A percentile compares a stretch with the other conserved stretches of the same genome.
These are phyloP conservation scores for Diaporthe sp. DNA, from an alignment of 2,329 filamentous ascomycete genomes.

Conservation along the genomic window DNA sequence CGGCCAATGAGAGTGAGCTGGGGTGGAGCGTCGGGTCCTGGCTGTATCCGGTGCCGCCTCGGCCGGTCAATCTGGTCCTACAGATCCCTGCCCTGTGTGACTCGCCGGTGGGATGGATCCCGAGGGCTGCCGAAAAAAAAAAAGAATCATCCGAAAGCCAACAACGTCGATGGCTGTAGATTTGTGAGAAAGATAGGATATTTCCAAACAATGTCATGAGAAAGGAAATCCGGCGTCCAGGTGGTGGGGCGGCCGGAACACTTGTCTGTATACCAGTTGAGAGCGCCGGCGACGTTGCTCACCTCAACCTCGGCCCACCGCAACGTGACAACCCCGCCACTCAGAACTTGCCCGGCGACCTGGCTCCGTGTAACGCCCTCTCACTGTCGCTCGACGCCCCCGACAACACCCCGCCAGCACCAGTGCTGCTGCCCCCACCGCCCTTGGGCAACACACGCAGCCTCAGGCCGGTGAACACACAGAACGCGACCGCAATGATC, in stretches of 20 bases:
- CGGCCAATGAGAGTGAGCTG: neutral
- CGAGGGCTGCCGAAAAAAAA: neutral
- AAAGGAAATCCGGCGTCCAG: neutral
- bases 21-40: neutral
- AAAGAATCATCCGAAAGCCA: neutral
- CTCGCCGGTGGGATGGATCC: neutral
- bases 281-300: neutral
- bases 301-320: too few species aligned
- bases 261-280: neutral
- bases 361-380: neutral
- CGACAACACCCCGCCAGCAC: neutral
- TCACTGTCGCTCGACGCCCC: neutral
- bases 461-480: constrained; percentile 34
- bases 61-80: too few species aligned
- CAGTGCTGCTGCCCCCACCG: constrained; percentile 33
- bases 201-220: neutral
- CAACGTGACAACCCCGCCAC: neutral
- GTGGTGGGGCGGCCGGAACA: too few species aligned
- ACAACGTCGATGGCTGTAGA: neutral
- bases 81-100: neutral
- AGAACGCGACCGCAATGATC: constrained; percentile 41
- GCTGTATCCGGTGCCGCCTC: too few species aligned
- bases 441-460: constrained; percentile 34
- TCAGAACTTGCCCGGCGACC: constrained; percentile 3
- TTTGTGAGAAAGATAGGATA: neutral